Percentiles rank a stretch among this genome's conserved stretches.
Conservation (phyloP, 129 eudicot genomes). For the carrot (Daucus carota) region DH1_v3.0 NC_030381.2:1178001-1178500, state of each 20-base stretch:
- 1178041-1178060: neutral
- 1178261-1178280: neutral
- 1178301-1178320: neutral
- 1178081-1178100: conserved; percentile 35
- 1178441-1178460: neutral
- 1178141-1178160: conserved; percentile 62
- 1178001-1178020: neutral
- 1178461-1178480: neutral
- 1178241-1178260: neutral
- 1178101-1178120: conserved; percentile 66
- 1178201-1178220: conserved; percentile 58
- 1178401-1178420: neutral
- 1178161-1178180: conserved; percentile 57
- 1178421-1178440: neutral
- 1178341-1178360: neutral
- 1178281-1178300: neutral
- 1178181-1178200: conserved; percentile 67
- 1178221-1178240: neutral
- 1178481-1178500: neutral
- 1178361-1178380: neutral
- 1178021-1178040: neutral
- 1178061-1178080: neutral
- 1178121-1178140: conserved; percentile 68
- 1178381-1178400: neutral
- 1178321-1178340: neutral